phyloP scores from a whole-genome alignment of 257 asterid genomes.

The Scutellaria galericulata region DNA sequence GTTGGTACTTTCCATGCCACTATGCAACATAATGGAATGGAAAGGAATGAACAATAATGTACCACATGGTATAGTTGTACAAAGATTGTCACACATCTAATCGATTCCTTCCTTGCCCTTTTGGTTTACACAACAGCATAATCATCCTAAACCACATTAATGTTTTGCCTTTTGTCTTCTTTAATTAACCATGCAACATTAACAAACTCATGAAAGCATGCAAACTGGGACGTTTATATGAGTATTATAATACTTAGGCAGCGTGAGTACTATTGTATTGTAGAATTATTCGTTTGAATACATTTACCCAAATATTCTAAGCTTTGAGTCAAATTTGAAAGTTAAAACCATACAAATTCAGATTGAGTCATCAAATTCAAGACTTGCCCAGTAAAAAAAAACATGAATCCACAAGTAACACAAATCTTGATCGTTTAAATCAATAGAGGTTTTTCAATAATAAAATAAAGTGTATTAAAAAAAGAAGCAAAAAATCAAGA shows the following conservation, averaged over 20 bases:
- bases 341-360: too few relatives aligned
- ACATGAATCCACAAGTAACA: too few relatives aligned
- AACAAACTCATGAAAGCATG: slow-evolving; percentile 23
- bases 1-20: slow-evolving; percentile 18
- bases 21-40: neutral
- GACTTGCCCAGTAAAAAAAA: too few relatives aligned
- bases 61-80: slow-evolving; percentile 37
- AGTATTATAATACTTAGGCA: neutral
- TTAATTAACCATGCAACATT: slow-evolving; percentile 7
- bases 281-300: too few relatives aligned
- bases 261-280: neutral
- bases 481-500: too few relatives aligned
- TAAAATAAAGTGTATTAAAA: too few relatives aligned
- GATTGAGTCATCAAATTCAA: too few relatives aligned
- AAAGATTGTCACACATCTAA: slow-evolving; percentile 30
- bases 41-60: neutral
- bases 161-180: slow-evolving; percentile 5
- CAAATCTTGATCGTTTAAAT: too few relatives aligned
- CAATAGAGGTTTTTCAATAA: too few relatives aligned
- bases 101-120: slow-evolving; percentile 30
- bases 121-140: neutral
- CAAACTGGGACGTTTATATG: neutral
- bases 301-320: too few relatives aligned
- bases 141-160: slow-evolving; percentile 16
- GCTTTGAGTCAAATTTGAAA: too few relatives aligned